Conservation (phyloP, 2,329 filamentous ascomycete species). For the Pseudocercospora musae region DNA sequence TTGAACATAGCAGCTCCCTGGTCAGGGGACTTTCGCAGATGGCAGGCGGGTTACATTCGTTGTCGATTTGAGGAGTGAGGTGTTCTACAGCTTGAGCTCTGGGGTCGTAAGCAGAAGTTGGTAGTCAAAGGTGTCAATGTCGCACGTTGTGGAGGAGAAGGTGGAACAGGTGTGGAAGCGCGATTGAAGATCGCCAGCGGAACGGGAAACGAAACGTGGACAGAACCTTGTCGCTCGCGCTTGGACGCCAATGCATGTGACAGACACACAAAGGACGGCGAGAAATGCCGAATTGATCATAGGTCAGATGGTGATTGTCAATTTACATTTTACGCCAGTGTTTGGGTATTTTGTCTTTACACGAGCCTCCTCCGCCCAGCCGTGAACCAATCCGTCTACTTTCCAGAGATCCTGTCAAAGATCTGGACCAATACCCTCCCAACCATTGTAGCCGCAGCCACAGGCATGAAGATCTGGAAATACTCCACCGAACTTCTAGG, state of each 20-base stretch:
- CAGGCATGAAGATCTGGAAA: constrained; percentile 44
- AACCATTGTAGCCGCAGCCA: constrained; percentile 37
- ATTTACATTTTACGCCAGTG: neutral
- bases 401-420: constrained; percentile 24
- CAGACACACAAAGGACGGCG: neutral
- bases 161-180: neutral
- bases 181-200: neutral
- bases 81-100: neutral
- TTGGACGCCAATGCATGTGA: neutral
- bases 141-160: neutral
- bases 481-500: constrained; percentile 41
- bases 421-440: constrained; percentile 34
- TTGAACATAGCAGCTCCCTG: neutral
- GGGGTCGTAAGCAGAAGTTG: neutral
- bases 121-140: neutral
- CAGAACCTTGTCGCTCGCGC: neutral
- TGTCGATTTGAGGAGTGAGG: neutral
- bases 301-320: neutral
- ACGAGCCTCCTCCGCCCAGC: constrained; percentile 1
- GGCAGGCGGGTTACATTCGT: neutral
- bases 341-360: neutral
- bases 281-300: neutral
- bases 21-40: neutral
- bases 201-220: neutral
- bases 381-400: constrained; percentile 5